Percentiles rank a stretch among this genome's conserved stretches.
Evolutionary conservation across 1,284 basidiomycete genomes (phyloP).

Genomic region (Malassezia cuniculi): DNA sequence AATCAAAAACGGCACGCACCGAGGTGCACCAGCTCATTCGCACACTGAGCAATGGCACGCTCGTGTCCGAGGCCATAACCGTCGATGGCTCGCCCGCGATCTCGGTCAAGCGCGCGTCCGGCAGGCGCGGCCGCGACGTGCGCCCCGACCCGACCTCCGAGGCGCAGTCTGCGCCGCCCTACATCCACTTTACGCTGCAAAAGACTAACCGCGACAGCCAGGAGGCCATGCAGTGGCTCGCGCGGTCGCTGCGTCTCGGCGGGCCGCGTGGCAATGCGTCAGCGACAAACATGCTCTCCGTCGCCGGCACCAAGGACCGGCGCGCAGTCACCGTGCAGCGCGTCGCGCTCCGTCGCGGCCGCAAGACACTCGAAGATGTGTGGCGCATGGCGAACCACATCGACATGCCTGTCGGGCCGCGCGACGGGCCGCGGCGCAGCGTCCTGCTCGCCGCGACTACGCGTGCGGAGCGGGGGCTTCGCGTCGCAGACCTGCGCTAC

Average conservation of each 20-base stretch:
- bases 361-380: slow-evolving; percentile 67
- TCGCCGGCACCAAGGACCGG: slow-evolving; percentile 97
- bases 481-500: slow-evolving; percentile 79
- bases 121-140: background rate
- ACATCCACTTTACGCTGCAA: slow-evolving; percentile 90
- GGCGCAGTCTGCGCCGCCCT: slow-evolving; percentile 53
- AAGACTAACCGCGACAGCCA: slow-evolving; percentile 97
- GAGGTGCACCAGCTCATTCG: slow-evolving; percentile 69
- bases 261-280: slow-evolving; percentile 10
- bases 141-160: slow-evolving; percentile 45
- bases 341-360: slow-evolving; percentile 67
- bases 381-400: slow-evolving; percentile 54
- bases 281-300: slow-evolving; percentile 54
- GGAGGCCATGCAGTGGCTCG: slow-evolving; percentile 70
- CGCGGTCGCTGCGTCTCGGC: slow-evolving; percentile 47
- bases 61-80: slow-evolving; percentile 60
- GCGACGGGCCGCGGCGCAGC: slow-evolving; percentile 16
- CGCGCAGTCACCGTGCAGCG: slow-evolving; percentile 88
- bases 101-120: slow-evolving; percentile 5
- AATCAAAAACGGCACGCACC: slow-evolving; percentile 66
- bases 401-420: slow-evolving; percentile 16
- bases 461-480: slow-evolving; percentile 54
- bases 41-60: slow-evolving; percentile 64
- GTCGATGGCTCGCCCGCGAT: slow-evolving; percentile 36
- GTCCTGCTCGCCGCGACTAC: slow-evolving; percentile 15